These are phyloP conservation scores for Mortierella hygrophila DNA, from an alignment of 192 early-diverging fungal species.

Conservation along the genomic window DNA sequence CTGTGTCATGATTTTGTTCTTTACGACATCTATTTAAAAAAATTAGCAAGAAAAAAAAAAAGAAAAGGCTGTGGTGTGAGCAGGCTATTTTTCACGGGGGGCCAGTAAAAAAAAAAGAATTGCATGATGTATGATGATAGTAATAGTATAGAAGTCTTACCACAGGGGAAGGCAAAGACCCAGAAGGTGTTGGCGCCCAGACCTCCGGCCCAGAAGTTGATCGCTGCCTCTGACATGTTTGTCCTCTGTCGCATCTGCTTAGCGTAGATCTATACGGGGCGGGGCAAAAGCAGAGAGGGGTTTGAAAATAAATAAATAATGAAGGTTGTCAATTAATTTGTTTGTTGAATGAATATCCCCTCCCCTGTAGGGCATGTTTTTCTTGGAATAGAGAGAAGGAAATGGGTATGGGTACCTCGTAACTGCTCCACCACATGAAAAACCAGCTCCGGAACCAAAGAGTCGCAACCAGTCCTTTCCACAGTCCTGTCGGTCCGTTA, in stretches of 20 bases:
- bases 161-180: constrained; percentile 83
- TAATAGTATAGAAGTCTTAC: constrained; percentile 27
- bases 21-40: constrained; percentile 78
- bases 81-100: too few species aligned
- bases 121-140: too few species aligned
- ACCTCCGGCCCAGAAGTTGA: constrained; percentile 85
- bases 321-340: background rate
- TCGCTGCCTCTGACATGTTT: constrained; percentile 69
- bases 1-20: constrained; percentile 95
- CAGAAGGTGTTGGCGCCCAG: constrained; percentile 93
- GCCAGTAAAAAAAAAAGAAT: background rate
- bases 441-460: constrained; percentile 88
- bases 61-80: too few species aligned
- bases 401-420: constrained; percentile 51
- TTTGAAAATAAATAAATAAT: background rate
- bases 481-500: constrained; percentile 86
- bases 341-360: background rate
- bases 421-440: constrained; percentile 74
- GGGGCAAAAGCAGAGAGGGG: background rate
- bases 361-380: too few species aligned
- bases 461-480: constrained; percentile 87
- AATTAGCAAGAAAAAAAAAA: background rate
- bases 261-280: constrained; percentile 63
- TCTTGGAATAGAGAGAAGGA: too few species aligned
- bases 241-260: constrained; percentile 59